phyloP scores from a whole-genome alignment of 352 stramenopile genomes.

The Phytopythium delawarense region DNA sequence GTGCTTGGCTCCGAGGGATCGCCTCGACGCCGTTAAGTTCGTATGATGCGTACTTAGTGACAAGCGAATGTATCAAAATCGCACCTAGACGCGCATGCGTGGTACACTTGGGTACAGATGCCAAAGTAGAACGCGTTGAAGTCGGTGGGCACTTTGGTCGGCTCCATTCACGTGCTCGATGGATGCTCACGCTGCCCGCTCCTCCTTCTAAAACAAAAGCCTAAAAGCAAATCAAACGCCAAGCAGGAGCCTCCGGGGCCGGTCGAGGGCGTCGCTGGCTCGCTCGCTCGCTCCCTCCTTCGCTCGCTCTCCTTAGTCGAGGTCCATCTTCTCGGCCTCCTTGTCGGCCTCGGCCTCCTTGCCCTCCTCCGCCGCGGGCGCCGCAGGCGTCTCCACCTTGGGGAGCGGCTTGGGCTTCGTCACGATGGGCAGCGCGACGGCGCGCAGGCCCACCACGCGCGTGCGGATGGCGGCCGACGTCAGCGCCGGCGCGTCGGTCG shows the following conservation, averaged over 20 bases:
- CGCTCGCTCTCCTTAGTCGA: constrained; percentile 50
- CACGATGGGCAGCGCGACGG: constrained; percentile 91
- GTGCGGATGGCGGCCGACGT: constrained; percentile 86
- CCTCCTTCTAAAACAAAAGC: constrained; percentile 1
- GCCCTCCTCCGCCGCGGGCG: constrained; percentile 24
- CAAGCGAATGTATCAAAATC: background rate
- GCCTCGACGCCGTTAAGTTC: background rate
- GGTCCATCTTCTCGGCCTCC: constrained; percentile 82
- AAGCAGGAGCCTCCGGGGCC: background rate
- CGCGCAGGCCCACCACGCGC: constrained; percentile 90
- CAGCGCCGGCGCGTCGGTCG: constrained; percentile 90
- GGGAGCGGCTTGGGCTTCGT: constrained; percentile 94
- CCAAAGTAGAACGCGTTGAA: background rate
- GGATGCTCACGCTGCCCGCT: background rate
- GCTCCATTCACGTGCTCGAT: background rate
- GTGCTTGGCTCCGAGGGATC: background rate
- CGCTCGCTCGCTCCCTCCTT: background rate
- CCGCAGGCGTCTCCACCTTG: constrained; percentile 64
- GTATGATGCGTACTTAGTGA: background rate
- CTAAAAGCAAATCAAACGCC: constrained; percentile 4
- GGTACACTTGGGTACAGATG: background rate
- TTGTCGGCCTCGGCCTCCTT: constrained; percentile 55
- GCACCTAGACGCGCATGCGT: background rate
- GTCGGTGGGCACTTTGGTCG: background rate
- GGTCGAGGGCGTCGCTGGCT: background rate